Evolutionary conservation across 139 green algal genomes (phyloP), one percentile per base, ranked within the genome.

Genomic region (Chlamydomonas sphaeroides): DNA sequence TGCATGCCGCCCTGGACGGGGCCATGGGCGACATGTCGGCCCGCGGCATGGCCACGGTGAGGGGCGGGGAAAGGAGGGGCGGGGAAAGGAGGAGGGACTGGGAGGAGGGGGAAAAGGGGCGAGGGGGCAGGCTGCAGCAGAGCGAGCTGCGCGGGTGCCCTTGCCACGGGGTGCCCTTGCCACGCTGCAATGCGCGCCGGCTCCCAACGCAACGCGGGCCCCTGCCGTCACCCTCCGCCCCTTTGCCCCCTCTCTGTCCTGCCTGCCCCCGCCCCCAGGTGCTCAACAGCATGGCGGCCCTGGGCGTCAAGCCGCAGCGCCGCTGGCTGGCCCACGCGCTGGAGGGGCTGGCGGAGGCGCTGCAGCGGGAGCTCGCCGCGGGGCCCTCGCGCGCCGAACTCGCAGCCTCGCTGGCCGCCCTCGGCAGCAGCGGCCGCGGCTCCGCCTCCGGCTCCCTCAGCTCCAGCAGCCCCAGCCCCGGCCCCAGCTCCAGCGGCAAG

Each of bases 261-360:
- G 30, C 38, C 61, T 65, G 11, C 41, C 17, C 35, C 28, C n/a
- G 6, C 4, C 14, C 15, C 28, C 63, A 83, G 76, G 63, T 83
- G 33, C 76, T 83, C 5, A 33, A 83, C 30, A 41, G 33, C 28
- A 73, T 83, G 76, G 28, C 63, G 5, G 20, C 41, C 14, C 35
- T 83, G 63, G 62, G 45, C 45, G 62, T 74, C 5, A 56, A 65
- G 62, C 76, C 63, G 45, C 62, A 83, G 62, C 62, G 48, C 10
- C 39, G 63, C 36, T 83, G 76, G 76, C 62, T 83, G 62, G 42
- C 25, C 5, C 42, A 33, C 2, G 76, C 63, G 4, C 63, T 83
- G 35, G 45, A n/a, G 3, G 11, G 17, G 1, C 76, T 83, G 41
- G 61, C 39, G 59, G 74, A 80, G 30, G 59, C 74, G n/a, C n/a